Percentiles rank a stretch among this genome's conserved stretches.
phyloP scores from a whole-genome alignment of 441 rosid species.

The Adansonia madagascariensis region DNA sequence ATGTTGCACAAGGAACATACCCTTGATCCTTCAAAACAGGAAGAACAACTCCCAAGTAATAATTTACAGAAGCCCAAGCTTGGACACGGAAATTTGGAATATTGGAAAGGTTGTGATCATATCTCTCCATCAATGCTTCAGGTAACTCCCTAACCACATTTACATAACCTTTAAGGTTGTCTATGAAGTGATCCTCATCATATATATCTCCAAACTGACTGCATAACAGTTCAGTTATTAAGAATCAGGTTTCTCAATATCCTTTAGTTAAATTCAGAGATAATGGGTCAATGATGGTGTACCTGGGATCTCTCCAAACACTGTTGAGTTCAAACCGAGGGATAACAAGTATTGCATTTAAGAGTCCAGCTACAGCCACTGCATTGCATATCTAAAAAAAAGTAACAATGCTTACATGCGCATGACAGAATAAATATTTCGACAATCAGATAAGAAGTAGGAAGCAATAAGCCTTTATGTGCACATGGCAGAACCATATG shows the following conservation, averaged over 20 bases:
- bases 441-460: neutral
- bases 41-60: conserved; percentile 65
- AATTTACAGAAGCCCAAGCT: conserved; percentile 79
- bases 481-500: neutral
- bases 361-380: conserved; percentile 90
- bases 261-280: conserved; percentile 7
- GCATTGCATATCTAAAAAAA: conserved; percentile 81
- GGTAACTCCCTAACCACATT: conserved; percentile 79
- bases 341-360: conserved; percentile 80
- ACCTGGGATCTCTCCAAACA: conserved; percentile 96
- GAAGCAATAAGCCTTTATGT: neutral
- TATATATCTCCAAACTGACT: conserved; percentile 84
- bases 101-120: conserved; percentile 57
- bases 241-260: conserved; percentile 6
- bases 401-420: conserved; percentile 19
- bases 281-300: neutral
- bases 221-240: conserved; percentile 37
- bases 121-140: conserved; percentile 62
- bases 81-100: conserved; percentile 64
- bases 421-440: neutral
- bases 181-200: conserved; percentile 77
- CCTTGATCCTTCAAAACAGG: conserved; percentile 72
- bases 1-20: conserved; percentile 39
- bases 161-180: conserved; percentile 64
- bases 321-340: conserved; percentile 76